These are phyloP conservation scores for Tylopilus plumbeoviolaceoides DNA, from an alignment of 768 basidiomycete species.

Conservation along the genomic window DNA sequence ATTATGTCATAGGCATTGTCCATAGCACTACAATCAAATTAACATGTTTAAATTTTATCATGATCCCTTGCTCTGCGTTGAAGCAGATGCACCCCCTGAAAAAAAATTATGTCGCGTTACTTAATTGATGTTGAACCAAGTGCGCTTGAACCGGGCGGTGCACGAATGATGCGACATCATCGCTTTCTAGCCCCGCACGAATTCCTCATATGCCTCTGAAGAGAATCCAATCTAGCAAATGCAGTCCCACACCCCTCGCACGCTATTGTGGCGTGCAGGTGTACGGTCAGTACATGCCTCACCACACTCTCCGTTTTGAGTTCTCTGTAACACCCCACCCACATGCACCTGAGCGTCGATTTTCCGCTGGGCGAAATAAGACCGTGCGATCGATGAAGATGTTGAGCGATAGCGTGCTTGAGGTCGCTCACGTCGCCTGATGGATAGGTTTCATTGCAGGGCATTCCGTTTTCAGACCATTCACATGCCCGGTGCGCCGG, in stretches of 20 bases:
- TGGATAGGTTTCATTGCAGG: background rate
- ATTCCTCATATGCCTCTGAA: slow-evolving; percentile 22
- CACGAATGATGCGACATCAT: background rate
- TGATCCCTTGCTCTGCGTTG: background rate
- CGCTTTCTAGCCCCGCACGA: slow-evolving; percentile 5
- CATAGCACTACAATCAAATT: background rate
- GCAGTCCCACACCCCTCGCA: slow-evolving; percentile 20
- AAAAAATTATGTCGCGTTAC: no score
- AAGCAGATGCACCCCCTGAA: background rate
- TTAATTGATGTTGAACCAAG: background rate
- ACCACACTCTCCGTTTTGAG: slow-evolving; percentile 26
- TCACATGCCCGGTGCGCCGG: background rate
- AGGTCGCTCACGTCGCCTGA: background rate
- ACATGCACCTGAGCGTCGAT: slow-evolving; percentile 8
- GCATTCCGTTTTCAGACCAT: slow-evolving; percentile 8
- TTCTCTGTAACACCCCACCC: slow-evolving; percentile 17
- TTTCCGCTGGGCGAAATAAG: slow-evolving; percentile 7
- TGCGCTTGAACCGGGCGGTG: background rate
- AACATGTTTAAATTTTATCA: background rate
- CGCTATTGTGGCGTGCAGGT: slow-evolving; percentile 8
- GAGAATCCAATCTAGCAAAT: slow-evolving; percentile 26
- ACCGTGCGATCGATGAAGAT: slow-evolving; percentile 5
- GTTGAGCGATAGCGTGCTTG: slow-evolving; percentile 13
- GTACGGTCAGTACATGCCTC: slow-evolving; percentile 22
- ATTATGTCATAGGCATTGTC: background rate